A percentile compares a stretch with the other conserved stretches of the same genome.
phyloP scores from a whole-genome alignment of 163 green algal genomes.

The Trebouxia gelatinosa region DNA sequence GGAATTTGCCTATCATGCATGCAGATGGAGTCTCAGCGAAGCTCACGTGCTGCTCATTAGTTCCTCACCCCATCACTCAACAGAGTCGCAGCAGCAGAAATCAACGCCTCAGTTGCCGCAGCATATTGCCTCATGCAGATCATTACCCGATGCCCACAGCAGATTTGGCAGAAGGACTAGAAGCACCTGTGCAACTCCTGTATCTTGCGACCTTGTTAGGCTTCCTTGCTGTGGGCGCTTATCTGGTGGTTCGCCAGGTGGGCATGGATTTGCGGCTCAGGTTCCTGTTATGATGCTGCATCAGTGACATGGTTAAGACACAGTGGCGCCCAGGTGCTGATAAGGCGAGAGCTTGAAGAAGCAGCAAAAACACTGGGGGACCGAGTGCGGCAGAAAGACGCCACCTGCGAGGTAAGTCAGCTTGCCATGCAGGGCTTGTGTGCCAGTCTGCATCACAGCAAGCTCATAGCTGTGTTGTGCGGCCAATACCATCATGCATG shows the following conservation, averaged over 20 bases:
- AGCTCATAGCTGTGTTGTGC: too few relatives aligned
- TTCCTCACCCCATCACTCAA: background rate
- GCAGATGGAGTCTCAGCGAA: too few relatives aligned
- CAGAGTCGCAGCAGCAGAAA: background rate
- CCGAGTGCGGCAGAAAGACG: constrained; percentile 73
- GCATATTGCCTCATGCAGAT: background rate
- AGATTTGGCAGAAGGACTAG: constrained; percentile 75
- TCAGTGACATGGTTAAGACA: background rate
- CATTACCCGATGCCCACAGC: too few relatives aligned
- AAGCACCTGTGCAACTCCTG: constrained; percentile 84
- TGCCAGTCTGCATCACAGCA: too few relatives aligned
- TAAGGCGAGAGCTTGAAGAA: constrained; percentile 94
- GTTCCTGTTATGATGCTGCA: background rate
- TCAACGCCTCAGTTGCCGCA: background rate
- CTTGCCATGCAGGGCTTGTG: background rate
- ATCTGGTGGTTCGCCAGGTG: constrained; percentile 82
- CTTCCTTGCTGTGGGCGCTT: constrained; percentile 79
- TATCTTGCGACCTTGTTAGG: constrained; percentile 83
- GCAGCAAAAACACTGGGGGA: constrained; percentile 93
- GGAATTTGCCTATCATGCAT: too few relatives aligned
- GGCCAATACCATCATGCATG: too few relatives aligned
- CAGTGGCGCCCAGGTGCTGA: constrained; percentile 90
- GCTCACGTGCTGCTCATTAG: too few relatives aligned
- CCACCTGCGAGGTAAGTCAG: constrained; percentile 69
- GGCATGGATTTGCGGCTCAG: background rate